Percentiles rank a stretch among this genome's conserved stretches.
Conservation (phyloP, 164 flowering plant genomes). For the Litsea cubeba region DNA sequence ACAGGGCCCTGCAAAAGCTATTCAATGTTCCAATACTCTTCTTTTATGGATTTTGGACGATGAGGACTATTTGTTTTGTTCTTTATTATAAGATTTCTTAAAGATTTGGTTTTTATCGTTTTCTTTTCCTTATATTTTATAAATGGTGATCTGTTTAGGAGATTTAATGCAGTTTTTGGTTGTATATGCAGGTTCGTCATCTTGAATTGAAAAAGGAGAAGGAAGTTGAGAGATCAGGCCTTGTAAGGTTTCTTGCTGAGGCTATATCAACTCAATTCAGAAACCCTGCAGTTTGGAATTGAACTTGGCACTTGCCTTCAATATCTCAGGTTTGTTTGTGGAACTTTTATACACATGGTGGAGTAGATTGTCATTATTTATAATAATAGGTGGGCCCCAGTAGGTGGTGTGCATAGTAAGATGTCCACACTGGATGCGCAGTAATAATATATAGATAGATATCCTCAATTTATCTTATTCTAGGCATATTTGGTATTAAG, state of each 20-base stretch:
- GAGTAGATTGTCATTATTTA: too few species aligned
- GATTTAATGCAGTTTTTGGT: not conserved
- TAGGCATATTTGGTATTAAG: too few species aligned
- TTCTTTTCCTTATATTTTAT: too few species aligned
- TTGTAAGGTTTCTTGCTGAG: conserved; percentile 62
- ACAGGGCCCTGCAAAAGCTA: too few species aligned
- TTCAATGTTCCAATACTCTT: not conserved
- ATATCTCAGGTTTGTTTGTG: not conserved
- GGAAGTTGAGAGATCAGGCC: conserved; percentile 52
- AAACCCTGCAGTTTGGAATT: conserved; percentile 63
- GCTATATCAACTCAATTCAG: conserved; percentile 69
- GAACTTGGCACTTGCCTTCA: not conserved
- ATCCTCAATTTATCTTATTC: too few species aligned
- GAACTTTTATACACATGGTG: not conserved
- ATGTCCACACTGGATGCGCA: not conserved
- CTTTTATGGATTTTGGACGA: not conserved
- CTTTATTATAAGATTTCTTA: not conserved
- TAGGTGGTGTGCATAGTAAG: not conserved
- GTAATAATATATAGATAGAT: too few species aligned
- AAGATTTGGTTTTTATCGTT: too few species aligned
- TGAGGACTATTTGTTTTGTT: not conserved
- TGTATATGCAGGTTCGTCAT: conserved; percentile 66
- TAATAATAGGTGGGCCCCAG: too few species aligned
- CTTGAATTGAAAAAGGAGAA: conserved; percentile 90
- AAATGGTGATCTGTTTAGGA: not conserved